Evolutionary conservation across 2,329 filamentous ascomycete genomes (phyloP).

Genomic region (Zasmidium citrigriseum): DNA sequence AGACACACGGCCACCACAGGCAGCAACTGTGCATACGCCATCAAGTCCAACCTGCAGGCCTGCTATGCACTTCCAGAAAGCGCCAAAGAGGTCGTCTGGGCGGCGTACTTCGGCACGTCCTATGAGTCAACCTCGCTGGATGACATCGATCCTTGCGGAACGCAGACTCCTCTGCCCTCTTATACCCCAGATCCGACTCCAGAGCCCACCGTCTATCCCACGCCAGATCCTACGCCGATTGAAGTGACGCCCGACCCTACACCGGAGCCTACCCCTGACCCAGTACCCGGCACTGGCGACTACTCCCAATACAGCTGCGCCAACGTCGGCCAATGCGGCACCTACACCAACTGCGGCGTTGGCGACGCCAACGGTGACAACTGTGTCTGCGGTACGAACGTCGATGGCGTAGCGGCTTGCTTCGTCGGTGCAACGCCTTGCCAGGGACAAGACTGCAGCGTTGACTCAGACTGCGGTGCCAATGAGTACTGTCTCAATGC

Average conservation of each 20-base stretch:
- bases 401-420: neutral
- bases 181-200: neutral
- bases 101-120: neutral
- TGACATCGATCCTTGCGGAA: neutral
- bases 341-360: neutral
- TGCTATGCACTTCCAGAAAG: neutral
- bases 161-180: neutral
- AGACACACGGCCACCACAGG: neutral
- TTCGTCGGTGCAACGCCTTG: neutral
- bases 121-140: neutral
- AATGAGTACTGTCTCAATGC: neutral
- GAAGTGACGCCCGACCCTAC: neutral
- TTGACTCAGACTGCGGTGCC: neutral
- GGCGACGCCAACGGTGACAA: neutral
- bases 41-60: neutral
- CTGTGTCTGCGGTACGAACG: neutral
- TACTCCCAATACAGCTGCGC: neutral
- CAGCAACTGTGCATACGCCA: neutral
- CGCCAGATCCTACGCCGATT: neutral
- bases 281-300: neutral
- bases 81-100: neutral
- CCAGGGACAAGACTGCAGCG: neutral
- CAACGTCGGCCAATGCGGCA: neutral
- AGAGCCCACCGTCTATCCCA: neutral
- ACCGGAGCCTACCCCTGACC: neutral